Conservation (phyloP, 208 protist species). For the Balamuthia mandrillaris region DNA sequence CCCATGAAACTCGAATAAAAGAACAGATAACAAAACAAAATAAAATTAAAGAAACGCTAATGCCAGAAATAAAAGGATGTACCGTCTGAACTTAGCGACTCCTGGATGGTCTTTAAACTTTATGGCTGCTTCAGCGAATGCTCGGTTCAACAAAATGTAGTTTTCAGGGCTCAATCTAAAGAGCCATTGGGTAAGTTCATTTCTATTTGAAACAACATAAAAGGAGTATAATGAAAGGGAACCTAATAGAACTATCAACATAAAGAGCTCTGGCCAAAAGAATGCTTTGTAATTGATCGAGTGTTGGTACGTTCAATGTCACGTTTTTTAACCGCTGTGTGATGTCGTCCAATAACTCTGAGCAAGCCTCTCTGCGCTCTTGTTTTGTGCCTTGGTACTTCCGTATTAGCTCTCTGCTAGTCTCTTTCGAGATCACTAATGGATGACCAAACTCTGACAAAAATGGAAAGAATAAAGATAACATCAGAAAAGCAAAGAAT, state of each 20-base stretch:
- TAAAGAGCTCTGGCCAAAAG: no score
- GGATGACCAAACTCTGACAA: background rate
- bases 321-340: background rate
- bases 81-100: background rate
- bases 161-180: background rate
- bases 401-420: background rate
- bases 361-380: background rate
- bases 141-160: background rate
- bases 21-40: no score
- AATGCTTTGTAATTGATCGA: background rate
- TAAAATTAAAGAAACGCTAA: no score
- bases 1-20: no score
- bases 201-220: background rate
- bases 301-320: background rate
- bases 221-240: background rate
- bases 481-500: background rate
- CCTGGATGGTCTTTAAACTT: background rate
- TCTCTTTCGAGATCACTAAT: background rate
- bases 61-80: no score
- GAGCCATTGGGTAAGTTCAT: background rate
- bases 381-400: background rate
- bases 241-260: background rate
- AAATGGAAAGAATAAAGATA: background rate
- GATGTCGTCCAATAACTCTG: background rate
- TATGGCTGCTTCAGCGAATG: background rate